Evolutionary conservation across 2,329 filamentous ascomycete genomes (phyloP), one percentile per base, ranked within the genome.

Genomic region (Beauveria medogensis): DNA sequence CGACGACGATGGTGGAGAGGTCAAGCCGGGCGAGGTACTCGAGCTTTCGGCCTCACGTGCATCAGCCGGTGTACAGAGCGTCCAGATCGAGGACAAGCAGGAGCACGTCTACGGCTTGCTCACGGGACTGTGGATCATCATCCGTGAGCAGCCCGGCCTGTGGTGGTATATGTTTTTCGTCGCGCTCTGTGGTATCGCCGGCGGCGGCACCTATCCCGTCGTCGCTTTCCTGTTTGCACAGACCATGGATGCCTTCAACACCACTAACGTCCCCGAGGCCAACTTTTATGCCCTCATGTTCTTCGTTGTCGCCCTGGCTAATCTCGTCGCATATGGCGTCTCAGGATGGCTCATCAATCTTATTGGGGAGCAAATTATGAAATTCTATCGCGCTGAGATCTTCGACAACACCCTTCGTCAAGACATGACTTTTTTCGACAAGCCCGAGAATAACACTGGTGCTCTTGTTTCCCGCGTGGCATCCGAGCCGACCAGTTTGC

Each of bases 241-340:
- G 40, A 73, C 75, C 16, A 74, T 78, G 69, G 68, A 72, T 3
- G 72, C 73, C 0, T 77, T 77, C 37, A 66, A 72, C 50, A 66
- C 64, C 0, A 47, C 69, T 2, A 69, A 75, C 24, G 67, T 73
- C 8, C 48, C 62, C n/a, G 65, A 67, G 26, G 78, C 74, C 6
- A 78, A 84, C 68, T 82, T 83, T 64, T 83, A 77, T 68, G 73
- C 80, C 0, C 74, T 82, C 54, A 83, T 84, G 80, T 84, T 84
- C 67, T 81, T 83, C 55, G 70, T 83, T 1, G 70, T 82, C 18
- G 81, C 82, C 1, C 68, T 78, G 10, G 77, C 70, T 3, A 76
- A 78, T 37, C 68, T 80, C 1, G 59, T 81, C 0, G 69, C 74
- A 3, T 83, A 83, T 56, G 71, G 70, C 34, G 62, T 68, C 1